Conservation (phyloP, 345 rosid species). For the Syzygium jambos region DNA sequence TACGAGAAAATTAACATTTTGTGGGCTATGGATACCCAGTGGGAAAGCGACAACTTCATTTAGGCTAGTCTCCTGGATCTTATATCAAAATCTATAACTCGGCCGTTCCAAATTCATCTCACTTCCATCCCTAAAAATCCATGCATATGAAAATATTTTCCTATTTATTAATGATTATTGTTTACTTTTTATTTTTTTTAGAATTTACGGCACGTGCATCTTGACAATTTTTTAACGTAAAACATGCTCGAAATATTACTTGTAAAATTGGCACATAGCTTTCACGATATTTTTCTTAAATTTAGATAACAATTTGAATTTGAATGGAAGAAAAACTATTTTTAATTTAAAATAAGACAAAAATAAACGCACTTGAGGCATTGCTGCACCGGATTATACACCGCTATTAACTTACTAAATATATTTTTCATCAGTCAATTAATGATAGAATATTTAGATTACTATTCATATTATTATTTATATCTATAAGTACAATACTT, state of each 20-base stretch:
- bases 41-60: neutral
- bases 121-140: neutral
- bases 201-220: neutral
- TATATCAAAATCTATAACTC: neutral
- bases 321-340: neutral
- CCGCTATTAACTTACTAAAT: neutral
- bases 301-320: neutral
- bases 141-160: neutral
- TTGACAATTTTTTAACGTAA: neutral
- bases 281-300: neutral
- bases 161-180: neutral
- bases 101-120: neutral
- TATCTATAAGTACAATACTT: neutral
- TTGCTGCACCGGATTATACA: too few relatives aligned
- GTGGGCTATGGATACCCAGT: neutral
- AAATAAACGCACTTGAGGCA: neutral
- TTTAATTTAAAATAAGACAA: neutral
- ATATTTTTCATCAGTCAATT: neutral
- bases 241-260: neutral
- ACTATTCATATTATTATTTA: neutral
- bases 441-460: neutral
- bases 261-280: neutral
- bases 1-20: neutral
- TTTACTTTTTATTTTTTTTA: neutral
- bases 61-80: fast-evolving